phyloP scores from a whole-genome alignment of 345 rosid species.

The Schrenkiella parvula region DNA sequence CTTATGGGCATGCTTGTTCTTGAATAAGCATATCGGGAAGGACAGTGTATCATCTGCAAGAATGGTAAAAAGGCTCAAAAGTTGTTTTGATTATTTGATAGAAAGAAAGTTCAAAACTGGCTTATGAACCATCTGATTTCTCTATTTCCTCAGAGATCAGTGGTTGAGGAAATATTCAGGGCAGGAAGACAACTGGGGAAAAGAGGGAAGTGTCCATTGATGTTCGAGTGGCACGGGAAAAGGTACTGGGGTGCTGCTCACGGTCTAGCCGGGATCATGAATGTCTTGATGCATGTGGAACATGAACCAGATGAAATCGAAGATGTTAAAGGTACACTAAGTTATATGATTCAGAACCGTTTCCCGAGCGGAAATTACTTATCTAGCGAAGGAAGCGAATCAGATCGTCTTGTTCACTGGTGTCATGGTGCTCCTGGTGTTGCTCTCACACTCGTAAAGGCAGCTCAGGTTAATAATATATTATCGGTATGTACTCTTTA shows the following conservation, averaged over 20 bases:
- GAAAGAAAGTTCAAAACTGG: background rate
- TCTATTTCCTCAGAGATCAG: constrained; percentile 32
- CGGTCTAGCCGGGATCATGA: constrained; percentile 67
- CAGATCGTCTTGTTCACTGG: constrained; percentile 65
- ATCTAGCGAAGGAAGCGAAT: constrained; percentile 46
- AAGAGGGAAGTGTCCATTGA: constrained; percentile 45
- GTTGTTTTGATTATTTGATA: background rate
- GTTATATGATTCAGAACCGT: constrained; percentile 47
- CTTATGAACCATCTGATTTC: background rate
- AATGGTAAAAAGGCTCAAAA: constrained; percentile 33
- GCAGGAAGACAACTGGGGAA: constrained; percentile 43
- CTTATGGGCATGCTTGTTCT: constrained; percentile 62
- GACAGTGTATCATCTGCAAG: constrained; percentile 35
- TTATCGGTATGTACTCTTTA: background rate
- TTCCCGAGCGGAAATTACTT: constrained; percentile 59
- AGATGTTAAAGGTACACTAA: constrained; percentile 54
- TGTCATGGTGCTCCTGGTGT: constrained; percentile 78
- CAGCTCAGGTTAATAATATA: constrained; percentile 45
- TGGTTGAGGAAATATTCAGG: constrained; percentile 51
- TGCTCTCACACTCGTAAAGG: constrained; percentile 58
- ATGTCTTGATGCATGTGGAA: constrained; percentile 57
- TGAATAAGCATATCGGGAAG: constrained; percentile 46
- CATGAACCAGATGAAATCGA: constrained; percentile 52
- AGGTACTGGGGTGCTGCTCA: constrained; percentile 81
- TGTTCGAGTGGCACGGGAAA: constrained; percentile 69